phyloP scores from a whole-genome alignment of 2,329 filamentous ascomycete genomes.

The Pseudogymnoascus sp. region DNA sequence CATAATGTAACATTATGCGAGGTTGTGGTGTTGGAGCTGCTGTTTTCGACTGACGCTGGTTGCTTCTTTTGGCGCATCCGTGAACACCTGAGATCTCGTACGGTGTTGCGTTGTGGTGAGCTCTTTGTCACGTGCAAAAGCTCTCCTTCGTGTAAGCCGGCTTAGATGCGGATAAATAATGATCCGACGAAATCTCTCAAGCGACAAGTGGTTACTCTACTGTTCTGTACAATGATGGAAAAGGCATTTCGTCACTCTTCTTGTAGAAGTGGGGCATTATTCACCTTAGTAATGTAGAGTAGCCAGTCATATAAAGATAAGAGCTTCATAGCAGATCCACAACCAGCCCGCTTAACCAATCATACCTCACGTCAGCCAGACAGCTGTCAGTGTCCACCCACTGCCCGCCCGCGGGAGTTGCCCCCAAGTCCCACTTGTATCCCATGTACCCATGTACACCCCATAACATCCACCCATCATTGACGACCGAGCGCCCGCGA shows the following conservation, averaged over 20 bases:
- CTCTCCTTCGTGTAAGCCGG: too few relatives aligned
- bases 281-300: background rate
- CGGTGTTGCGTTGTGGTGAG: background rate
- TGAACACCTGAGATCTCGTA: too few relatives aligned
- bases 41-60: too few relatives aligned
- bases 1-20: background rate
- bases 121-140: background rate
- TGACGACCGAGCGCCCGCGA: background rate
- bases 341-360: background rate
- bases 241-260: background rate
- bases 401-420: background rate
- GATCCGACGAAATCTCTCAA: background rate
- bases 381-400: conserved; percentile 1
- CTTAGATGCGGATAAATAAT: background rate
- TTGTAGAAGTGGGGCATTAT: background rate
- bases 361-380: background rate
- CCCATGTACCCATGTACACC: background rate
- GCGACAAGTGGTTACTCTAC: too few relatives aligned
- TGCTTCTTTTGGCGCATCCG: too few relatives aligned
- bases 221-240: background rate
- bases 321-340: background rate
- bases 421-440: background rate
- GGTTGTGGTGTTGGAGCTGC: too few relatives aligned
- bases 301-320: background rate
- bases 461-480: background rate